These are phyloP conservation scores for Pascua sp. DNA, from an alignment of 1,284 basidiomycete species.

Conservation along the genomic window DNA sequence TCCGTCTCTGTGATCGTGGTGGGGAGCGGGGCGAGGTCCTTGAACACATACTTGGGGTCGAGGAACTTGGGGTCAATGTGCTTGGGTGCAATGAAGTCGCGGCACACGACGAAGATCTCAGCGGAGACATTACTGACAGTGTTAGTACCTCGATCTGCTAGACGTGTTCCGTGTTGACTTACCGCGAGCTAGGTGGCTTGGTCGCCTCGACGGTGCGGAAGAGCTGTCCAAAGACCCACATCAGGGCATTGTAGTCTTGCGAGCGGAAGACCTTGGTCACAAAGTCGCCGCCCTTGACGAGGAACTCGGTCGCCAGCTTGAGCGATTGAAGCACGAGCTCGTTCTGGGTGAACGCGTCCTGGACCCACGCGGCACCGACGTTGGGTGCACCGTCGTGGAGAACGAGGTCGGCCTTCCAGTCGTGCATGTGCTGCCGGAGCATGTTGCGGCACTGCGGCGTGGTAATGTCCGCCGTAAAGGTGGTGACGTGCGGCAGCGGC, in stretches of 20 bases:
- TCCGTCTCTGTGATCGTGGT: conserved; percentile 40
- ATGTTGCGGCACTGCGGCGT: conserved; percentile 84
- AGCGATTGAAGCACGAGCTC: conserved; percentile 95
- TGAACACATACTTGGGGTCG: conserved; percentile 97
- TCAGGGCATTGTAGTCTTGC: conserved; percentile 96
- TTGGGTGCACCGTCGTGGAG: conserved; percentile 99
- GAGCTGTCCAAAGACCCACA: conserved; percentile 98
- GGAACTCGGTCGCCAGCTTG: conserved; percentile 94
- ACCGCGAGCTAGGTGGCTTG: conserved; percentile 96
- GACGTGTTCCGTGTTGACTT: conserved; percentile 70
- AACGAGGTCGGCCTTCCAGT: conserved; percentile 99
- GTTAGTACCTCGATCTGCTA: conserved; percentile 79
- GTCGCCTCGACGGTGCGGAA: conserved; percentile 97
- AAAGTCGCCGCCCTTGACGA: conserved; percentile 89
- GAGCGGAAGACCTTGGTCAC: conserved; percentile 99
- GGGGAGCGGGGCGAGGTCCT: conserved; percentile 63
- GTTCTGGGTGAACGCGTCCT: conserved; percentile 96
- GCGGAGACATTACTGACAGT: conserved; percentile 87
- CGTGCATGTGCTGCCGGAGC: conserved; percentile 85
- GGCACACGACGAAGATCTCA: conserved; percentile 99
- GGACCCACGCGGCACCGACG: conserved; percentile 98
- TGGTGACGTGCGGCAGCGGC: conserved; percentile 88
- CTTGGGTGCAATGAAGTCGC: conserved; percentile 90
- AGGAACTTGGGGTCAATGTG: conserved; percentile 98
- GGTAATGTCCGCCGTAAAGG: conserved; percentile 94